These are phyloP conservation scores for Peniophora sp. DNA, from an alignment of 1,284 basidiomycete genomes.

Conservation along the genomic window DNA sequence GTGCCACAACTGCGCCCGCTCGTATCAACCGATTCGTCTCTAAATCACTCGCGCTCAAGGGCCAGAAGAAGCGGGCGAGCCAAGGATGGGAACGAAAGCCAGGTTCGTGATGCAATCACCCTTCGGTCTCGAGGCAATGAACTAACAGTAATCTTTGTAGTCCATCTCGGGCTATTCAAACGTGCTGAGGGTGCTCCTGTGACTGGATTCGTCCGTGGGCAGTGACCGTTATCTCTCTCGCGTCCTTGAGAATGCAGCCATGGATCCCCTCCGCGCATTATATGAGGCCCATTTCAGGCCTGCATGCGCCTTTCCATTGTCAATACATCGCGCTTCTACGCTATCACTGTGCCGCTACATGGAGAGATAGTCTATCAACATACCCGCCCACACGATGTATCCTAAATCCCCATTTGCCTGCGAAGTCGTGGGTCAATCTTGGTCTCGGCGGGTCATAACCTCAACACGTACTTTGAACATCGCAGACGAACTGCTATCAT, in stretches of 20 bases:
- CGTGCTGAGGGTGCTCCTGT: constrained; percentile 10
- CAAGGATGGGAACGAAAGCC: constrained; percentile 27
- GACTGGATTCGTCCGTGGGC: constrained; percentile 9
- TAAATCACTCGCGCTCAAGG: constrained; percentile 20
- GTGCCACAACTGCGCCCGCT: constrained; percentile 16
- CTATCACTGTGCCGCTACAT: no score
- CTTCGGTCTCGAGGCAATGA: neutral
- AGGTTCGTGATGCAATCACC: constrained; percentile 14
- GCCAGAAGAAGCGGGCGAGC: constrained; percentile 10
- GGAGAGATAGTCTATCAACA: neutral
- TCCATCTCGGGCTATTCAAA: constrained; percentile 11
- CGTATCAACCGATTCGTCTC: constrained; percentile 19
- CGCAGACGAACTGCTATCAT: constrained; percentile 16
- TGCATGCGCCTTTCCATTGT: no score
- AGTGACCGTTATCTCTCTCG: neutral
- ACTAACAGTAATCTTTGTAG: neutral
- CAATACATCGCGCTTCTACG: no score
- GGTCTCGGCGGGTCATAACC: neutral
- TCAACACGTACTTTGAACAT: neutral
- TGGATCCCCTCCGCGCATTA: no score
- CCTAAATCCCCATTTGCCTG: neutral
- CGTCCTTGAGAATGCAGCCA: no score
- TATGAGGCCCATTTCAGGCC: no score
- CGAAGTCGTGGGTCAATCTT: neutral
- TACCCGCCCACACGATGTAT: neutral